phyloP scores from a whole-genome alignment of 495 filamentous ascomycete genomes.

The Bombardia bombarda region DNA sequence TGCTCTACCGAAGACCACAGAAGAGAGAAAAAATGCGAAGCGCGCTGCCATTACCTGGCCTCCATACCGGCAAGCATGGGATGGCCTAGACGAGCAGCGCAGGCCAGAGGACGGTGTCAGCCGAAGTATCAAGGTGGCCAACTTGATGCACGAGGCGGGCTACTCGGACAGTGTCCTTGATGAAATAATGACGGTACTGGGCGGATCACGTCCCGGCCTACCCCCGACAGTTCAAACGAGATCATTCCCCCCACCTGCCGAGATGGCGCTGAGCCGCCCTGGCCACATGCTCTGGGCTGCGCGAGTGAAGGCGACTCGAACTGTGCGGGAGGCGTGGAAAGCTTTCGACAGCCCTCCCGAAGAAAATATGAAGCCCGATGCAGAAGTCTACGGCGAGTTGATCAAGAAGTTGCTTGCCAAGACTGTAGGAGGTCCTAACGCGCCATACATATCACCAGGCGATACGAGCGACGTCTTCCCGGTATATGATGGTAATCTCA shows the following conservation, averaged over 20 bases:
- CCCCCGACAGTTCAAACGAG: constrained; percentile 36
- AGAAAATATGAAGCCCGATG: constrained; percentile 17
- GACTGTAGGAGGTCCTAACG: neutral
- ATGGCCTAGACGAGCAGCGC: constrained; percentile 36
- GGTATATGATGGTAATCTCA: constrained; percentile 31
- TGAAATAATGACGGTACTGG: constrained; percentile 26
- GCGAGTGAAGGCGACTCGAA: constrained; percentile 31
- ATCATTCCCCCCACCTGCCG: constrained; percentile 11
- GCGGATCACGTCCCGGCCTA: constrained; percentile 21
- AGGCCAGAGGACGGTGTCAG: constrained; percentile 33
- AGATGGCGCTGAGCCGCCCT: neutral
- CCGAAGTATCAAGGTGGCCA: constrained; percentile 28
- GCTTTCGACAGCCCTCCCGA: constrained; percentile 26
- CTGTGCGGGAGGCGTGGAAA: constrained; percentile 37
- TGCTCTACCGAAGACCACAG: constrained; percentile 26
- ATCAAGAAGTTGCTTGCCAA: constrained; percentile 33
- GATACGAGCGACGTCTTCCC: constrained; percentile 30
- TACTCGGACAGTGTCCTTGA: constrained; percentile 28
- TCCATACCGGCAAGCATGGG: constrained; percentile 33
- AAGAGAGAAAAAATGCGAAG: constrained; percentile 26
- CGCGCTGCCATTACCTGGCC: constrained; percentile 38
- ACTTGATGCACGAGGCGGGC: constrained; percentile 32
- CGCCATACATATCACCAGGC: constrained; percentile 25
- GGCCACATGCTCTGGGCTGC: constrained; percentile 26
- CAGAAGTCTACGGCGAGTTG: constrained; percentile 36